Conservation (phyloP, 2,329 filamentous ascomycete species). For the Macrophomina pseudophaseolina region DNA sequence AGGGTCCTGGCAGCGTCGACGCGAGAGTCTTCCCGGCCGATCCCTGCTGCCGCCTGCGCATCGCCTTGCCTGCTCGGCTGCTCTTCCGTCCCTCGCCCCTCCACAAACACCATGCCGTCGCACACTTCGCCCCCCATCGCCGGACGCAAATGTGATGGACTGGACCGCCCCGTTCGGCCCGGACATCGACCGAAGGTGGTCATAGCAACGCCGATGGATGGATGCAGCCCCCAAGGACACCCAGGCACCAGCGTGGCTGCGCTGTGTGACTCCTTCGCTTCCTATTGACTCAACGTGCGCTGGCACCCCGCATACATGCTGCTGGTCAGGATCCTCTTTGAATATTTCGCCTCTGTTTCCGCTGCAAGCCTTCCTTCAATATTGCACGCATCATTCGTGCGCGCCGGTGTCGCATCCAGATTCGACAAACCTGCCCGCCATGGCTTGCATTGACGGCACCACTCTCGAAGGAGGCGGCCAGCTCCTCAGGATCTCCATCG, state of each 20-base stretch:
- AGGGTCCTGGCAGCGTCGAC: not conserved
- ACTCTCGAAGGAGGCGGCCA: conserved; percentile 68
- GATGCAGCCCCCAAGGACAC: not conserved
- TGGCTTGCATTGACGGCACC: conserved; percentile 45
- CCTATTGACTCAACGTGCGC: not conserved
- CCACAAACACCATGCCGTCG: not conserved
- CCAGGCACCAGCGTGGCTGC: conserved; percentile 16
- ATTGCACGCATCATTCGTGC: not conserved
- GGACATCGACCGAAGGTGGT: too few species aligned
- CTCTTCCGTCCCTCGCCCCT: not conserved
- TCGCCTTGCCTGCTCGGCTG: not conserved
- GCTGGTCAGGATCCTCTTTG: not conserved
- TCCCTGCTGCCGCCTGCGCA: not conserved
- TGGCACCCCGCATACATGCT: not conserved
- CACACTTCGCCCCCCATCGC: not conserved
- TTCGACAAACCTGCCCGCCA: not conserved
- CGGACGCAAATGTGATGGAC: too few species aligned
- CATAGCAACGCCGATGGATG: not conserved
- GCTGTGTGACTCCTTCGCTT: not conserved
- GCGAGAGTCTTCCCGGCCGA: not conserved
- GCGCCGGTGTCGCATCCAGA: not conserved
- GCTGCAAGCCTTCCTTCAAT: not conserved
- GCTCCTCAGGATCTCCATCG: conserved; percentile 62
- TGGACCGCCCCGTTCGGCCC: too few species aligned
- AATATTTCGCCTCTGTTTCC: not conserved